Evolutionary conservation across 1,139 yeast species (phyloP).

Genomic region (Diutina scorzettiae): DNA sequence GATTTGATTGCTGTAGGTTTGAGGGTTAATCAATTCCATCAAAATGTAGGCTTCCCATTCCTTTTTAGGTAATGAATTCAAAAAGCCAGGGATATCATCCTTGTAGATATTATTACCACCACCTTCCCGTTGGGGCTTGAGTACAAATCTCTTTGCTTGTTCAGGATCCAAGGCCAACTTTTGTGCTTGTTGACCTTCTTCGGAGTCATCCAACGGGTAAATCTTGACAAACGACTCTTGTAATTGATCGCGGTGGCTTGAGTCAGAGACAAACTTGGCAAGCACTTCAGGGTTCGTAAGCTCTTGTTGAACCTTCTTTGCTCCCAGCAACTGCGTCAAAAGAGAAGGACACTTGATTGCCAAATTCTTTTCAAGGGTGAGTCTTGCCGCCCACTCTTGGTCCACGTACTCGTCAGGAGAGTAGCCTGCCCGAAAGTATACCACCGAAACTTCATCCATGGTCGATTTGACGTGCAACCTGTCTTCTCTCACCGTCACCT

Average conservation of each 20-base stretch:
- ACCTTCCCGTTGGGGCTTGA: conserved; percentile 97
- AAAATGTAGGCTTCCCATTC: conserved; percentile 88
- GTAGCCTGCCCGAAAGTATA: conserved; percentile 84
- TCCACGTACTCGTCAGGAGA: conserved; percentile 64
- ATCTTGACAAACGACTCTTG: conserved; percentile 69
- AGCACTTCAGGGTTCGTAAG: conserved; percentile 39
- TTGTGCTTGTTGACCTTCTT: conserved; percentile 52
- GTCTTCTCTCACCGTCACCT: conserved; percentile 28
- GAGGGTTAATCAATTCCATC: conserved; percentile 86
- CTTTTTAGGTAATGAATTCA: conserved; percentile 45
- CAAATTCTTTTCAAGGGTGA: conserved; percentile 52
- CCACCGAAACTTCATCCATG: conserved; percentile 70
- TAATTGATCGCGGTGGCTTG: conserved; percentile 19
- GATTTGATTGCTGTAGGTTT: conserved; percentile 53
- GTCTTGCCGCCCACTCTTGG: conserved; percentile 62
- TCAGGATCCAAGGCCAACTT: conserved; percentile 46
- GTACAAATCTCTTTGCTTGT: conserved; percentile 58
- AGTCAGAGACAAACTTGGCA: conserved; percentile 7
- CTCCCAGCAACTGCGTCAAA: conserved; percentile 80
- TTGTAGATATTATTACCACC: conserved; percentile 88
- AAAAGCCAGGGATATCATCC: conserved; percentile 65
- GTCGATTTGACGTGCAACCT: conserved; percentile 41
- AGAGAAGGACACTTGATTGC: conserved; percentile 91
- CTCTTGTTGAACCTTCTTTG: conserved; percentile 86
- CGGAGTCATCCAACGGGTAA: conserved; percentile 69